Base-by-base conservation (phyloP, 441 rosid genomes). In the Dalechampia spathulata region DNA sequence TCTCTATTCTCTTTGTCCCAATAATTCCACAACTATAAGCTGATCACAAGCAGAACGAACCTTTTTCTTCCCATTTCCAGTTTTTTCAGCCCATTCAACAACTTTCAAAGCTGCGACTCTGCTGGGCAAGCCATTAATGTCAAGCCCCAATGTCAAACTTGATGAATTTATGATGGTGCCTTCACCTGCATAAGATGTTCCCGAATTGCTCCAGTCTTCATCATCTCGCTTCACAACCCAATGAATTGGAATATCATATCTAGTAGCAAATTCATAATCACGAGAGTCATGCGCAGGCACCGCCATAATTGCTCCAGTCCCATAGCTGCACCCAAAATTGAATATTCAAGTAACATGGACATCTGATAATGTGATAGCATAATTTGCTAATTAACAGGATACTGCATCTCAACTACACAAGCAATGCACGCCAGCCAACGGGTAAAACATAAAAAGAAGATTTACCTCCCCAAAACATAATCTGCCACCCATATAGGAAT, bases 241-340 rank as follows among this genome's bases (percentile, higher is more conserved):
- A 57, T 17, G 52, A 41, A 86, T 73, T 2, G 96, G 88, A 70
- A 92, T 82, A 62, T 73, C 70, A 67, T 75, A 85, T 76, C 80
- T 86, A 44, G 71, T 44, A 21, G 99, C 97, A 78, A 92, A 92
- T 70, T 89, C 96, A 66, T 76, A 60, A 66, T 92, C 99, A 57
- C 96, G 84, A 15, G 74, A 60, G 57, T 92, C 99, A 65, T 92
- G 99, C 27, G 97, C 96, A 58, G 97, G 99, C 46, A 89, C 99
- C 2, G 97, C 97, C 97, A 92, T 86, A 61, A 89, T 86, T 60
- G 99, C 99, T 71, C 97, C 99, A 11, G 99, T 92, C 69, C 99
- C 97, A 63, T 89, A 92, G 70, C 99, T 92, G 86, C 57, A 68
- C 20, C 49, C 22, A 58, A 30, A 12, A 28, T 34, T 19, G 41